A percentile compares a stretch with the other conserved stretches of the same genome.
Evolutionary conservation across 768 basidiomycete species (phyloP).

Genomic region (Gymnopilus junonius): DNA sequence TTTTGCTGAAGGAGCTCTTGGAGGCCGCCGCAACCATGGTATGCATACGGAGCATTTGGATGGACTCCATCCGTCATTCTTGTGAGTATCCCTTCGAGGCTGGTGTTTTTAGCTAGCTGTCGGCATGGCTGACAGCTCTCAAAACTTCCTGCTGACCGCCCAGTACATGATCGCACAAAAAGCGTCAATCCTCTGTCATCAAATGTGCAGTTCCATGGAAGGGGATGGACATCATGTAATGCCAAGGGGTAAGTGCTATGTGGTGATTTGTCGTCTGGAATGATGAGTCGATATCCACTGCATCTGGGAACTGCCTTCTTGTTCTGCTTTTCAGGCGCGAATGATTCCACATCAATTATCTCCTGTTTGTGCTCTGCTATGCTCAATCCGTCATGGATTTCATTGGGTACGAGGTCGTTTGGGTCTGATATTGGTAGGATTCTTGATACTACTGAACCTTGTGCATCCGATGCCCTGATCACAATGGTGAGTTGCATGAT

Average conservation of each 20-base stretch:
- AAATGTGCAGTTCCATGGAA: conserved; percentile 28
- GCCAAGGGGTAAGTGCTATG: conserved; percentile 29
- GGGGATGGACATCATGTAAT: conserved; percentile 22
- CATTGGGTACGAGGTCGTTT: neutral
- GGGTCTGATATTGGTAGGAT: neutral
- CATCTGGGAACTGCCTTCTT: conserved; percentile 2
- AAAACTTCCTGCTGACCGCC: too few species aligned
- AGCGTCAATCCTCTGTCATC: conserved; percentile 18
- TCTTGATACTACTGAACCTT: neutral
- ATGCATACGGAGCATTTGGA: neutral
- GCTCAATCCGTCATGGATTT: neutral
- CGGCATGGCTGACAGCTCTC: neutral
- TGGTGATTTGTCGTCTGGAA: conserved; percentile 25
- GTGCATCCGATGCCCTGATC: too few species aligned
- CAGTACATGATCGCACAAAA: neutral
- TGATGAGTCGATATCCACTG: conserved; percentile 10
- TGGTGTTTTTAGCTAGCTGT: neutral
- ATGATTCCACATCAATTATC: neutral
- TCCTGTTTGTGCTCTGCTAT: neutral
- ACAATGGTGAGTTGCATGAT: neutral
- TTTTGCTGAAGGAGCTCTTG: neutral
- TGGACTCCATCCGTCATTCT: neutral
- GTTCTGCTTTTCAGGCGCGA: neutral
- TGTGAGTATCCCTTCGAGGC: neutral
- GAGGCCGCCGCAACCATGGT: neutral